phyloP scores from a whole-genome alignment of 305 asterid genomes.

The Plantago coronopus region DNA sequence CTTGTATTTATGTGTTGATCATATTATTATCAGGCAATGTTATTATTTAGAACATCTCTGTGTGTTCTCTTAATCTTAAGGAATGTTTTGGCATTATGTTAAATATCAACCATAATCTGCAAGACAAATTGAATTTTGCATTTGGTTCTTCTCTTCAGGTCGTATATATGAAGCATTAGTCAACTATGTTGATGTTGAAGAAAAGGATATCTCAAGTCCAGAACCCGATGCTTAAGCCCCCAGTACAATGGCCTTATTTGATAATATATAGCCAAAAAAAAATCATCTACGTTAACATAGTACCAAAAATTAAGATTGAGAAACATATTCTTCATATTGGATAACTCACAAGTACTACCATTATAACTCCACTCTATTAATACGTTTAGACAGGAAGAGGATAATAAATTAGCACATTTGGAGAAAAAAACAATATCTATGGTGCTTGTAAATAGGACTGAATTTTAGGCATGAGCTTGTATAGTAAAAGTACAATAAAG shows the following conservation, averaged over 20 bases:
- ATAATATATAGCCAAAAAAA: constrained; percentile 46
- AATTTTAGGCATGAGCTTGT: too few species aligned
- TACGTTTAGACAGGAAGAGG: too few species aligned
- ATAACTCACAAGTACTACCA: too few species aligned
- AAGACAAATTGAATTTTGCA: not conserved
- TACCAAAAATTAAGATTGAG: too few species aligned
- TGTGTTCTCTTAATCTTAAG: not conserved
- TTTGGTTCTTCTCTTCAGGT: constrained; percentile 38
- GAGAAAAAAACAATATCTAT: too few species aligned
- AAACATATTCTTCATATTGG: too few species aligned
- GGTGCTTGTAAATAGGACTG: too few species aligned
- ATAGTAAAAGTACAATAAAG: too few species aligned
- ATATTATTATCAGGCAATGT: not conserved
- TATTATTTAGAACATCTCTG: not conserved
- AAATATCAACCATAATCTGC: too few species aligned
- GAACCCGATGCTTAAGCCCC: constrained; percentile 38
- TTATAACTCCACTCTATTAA: too few species aligned
- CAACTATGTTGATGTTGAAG: constrained; percentile 66
- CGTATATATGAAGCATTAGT: constrained; percentile 94
- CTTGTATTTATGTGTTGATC: not conserved
- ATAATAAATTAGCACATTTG: too few species aligned
- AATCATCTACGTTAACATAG: too few species aligned
- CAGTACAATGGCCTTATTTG: constrained; percentile 41
- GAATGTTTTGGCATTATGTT: constrained; percentile 1
- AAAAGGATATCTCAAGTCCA: constrained; percentile 31